Base-by-base conservation (phyloP, 2,329 filamentous ascomycete species). In the Ophiocordyceps camponoti-saundersi region DNA sequence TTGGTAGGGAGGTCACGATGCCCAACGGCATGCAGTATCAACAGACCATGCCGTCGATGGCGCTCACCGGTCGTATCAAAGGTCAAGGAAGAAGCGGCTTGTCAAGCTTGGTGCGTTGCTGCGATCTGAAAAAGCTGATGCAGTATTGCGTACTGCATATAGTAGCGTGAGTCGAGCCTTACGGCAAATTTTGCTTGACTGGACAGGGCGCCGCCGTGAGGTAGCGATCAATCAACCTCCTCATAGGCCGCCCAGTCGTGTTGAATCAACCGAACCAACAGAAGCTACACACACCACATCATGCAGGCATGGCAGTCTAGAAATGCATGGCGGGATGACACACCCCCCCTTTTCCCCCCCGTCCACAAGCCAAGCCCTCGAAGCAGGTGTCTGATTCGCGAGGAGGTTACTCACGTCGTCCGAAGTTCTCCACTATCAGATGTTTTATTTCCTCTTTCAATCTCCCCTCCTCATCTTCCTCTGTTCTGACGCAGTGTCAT, bases 1-100 rank as follows among this genome's bases (percentile, higher is more conserved):
- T 66, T 63, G 64, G 65, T 56, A 65, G 63, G 49, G 60, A 64
- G 63, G 65, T 61, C 61, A 68, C 64, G 60, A 56, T 70, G 65
- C 69, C 70, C 70, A 72, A 72, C 69, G 59, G 61, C 57, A 61
- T 57, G 49, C 56, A 52, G 52, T 52, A 50, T 48, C 51, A 20
- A 23, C 29, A 23, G 44, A 10, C n/a, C 20, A 12, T 8, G 43
- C 39, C 26, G 29, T 20, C 23, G n/a, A 26, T 42, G 39, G 40
- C 18, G 36, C 40, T 39, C 22, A 45, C 44, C 44, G 44, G 30
- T 46, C 13, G 26, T 42, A 40, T 40, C 20, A 22, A 29, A 40
- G 32, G 21, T 23, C 20, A 23, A 42, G 40, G 21, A 39, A 45
- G 21, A 39, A 45, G 22, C 34, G 30, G 44, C 11, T 13, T 23